phyloP scores from a whole-genome alignment of 371 early-diverging fungal genomes.

The Mortierella sp. region DNA sequence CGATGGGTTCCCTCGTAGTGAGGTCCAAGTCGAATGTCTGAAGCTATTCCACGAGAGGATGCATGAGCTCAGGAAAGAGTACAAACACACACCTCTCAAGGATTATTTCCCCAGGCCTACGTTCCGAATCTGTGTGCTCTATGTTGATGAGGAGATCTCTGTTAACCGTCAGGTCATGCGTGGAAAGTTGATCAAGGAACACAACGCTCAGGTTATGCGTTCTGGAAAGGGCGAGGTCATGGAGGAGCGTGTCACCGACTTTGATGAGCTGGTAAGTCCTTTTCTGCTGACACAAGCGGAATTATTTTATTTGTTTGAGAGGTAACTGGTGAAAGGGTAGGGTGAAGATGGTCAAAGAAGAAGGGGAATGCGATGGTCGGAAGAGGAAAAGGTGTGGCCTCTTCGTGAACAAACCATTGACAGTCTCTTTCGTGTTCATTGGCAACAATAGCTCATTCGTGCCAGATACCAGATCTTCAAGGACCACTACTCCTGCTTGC shows the following conservation, averaged over 20 bases:
- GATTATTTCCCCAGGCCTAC: slow-evolving; percentile 77
- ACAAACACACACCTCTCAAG: slow-evolving; percentile 68
- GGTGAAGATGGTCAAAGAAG: too few relatives aligned
- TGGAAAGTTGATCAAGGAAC: slow-evolving; percentile 72
- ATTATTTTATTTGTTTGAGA: too few relatives aligned
- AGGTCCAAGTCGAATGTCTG: slow-evolving; percentile 77
- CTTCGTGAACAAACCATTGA: neutral
- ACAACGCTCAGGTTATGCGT: slow-evolving; percentile 71
- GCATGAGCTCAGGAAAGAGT: slow-evolving; percentile 69
- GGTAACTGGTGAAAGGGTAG: too few relatives aligned
- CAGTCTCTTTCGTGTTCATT: neutral
- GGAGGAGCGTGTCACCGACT: slow-evolving; percentile 80
- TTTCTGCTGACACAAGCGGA: neutral
- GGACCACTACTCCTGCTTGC: slow-evolving; percentile 74
- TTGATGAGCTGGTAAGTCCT: slow-evolving; percentile 68
- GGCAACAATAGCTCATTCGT: slow-evolving; percentile 63
- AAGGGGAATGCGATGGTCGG: too few relatives aligned
- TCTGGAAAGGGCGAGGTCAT: slow-evolving; percentile 73
- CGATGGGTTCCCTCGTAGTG: slow-evolving; percentile 81
- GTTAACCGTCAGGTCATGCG: slow-evolving; percentile 73
- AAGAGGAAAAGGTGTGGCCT: too few relatives aligned
- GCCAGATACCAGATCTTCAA: slow-evolving; percentile 77
- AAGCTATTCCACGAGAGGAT: slow-evolving; percentile 75
- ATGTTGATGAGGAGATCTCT: slow-evolving; percentile 78
- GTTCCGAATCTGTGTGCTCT: slow-evolving; percentile 77